Percentiles rank a stretch among this genome's conserved stretches.
Evolutionary conservation across 2,329 filamentous ascomycete genomes (phyloP).

Genomic region (Harringtonia lauricola): DNA sequence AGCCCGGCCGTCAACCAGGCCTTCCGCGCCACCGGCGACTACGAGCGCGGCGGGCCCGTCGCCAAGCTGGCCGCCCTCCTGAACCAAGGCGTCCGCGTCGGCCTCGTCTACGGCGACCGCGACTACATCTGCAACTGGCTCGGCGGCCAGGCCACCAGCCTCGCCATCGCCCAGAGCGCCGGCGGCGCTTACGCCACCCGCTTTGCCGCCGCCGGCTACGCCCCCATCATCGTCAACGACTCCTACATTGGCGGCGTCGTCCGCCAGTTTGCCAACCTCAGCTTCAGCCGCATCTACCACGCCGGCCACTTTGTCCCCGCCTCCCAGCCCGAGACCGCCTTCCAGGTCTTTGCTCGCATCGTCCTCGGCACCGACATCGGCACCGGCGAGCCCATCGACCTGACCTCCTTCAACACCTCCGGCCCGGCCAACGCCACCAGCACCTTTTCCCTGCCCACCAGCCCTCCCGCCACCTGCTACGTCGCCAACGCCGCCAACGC

Average conservation of each 20-base stretch:
- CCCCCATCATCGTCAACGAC: slow-evolving; percentile 57
- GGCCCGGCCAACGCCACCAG: slow-evolving; percentile 12
- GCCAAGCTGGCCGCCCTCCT: slow-evolving; percentile 49
- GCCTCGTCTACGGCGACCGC: slow-evolving; percentile 57
- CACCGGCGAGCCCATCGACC: slow-evolving; percentile 40
- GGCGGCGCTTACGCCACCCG: slow-evolving; percentile 32
- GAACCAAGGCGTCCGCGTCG: slow-evolving; percentile 53
- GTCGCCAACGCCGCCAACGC: slow-evolving; percentile 17
- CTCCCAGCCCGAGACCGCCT: slow-evolving; percentile 49
- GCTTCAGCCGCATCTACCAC: slow-evolving; percentile 56
- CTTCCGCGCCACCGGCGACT: slow-evolving; percentile 45
- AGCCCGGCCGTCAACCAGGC: slow-evolving; percentile 33
- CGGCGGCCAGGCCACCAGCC: slow-evolving; percentile 64
- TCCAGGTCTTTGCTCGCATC: slow-evolving; percentile 50
- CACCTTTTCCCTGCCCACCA: slow-evolving; percentile 16
- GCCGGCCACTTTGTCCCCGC: slow-evolving; percentile 52
- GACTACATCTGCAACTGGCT: slow-evolving; percentile 59
- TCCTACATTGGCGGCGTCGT: slow-evolving; percentile 61
- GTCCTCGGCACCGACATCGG: slow-evolving; percentile 43
- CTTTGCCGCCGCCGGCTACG: slow-evolving; percentile 61
- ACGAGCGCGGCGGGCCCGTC: slow-evolving; percentile 49
- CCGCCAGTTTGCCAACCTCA: slow-evolving; percentile 65
- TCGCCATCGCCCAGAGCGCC: slow-evolving; percentile 44
- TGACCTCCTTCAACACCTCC: slow-evolving; percentile 29
- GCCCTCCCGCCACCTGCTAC: slow-evolving; percentile 27